Evolutionary conservation across 495 filamentous ascomycete species (phyloP), one percentile per base, ranked within the genome.

Genomic region (Rusavskia elegans): DNA sequence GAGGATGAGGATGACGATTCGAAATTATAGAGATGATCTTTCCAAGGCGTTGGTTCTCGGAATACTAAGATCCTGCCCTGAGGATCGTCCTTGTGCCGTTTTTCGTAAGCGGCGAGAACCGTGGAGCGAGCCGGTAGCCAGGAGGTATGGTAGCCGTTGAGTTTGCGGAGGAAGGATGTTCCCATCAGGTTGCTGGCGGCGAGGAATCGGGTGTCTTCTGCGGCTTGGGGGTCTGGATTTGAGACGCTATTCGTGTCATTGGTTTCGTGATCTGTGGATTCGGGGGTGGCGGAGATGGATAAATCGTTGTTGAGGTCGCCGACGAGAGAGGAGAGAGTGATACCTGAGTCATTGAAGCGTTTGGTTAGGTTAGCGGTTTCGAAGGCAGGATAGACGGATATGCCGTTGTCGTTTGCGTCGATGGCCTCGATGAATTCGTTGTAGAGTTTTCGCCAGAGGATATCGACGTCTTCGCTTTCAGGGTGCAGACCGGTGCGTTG

Each of bases 381-480:
- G 7, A 72, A 71, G 2, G 79, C 63, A 59, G 90, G 85, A 66
- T 95, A 95, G 40, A 67, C 79, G 17, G 76, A 76, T 62, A 98
- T 84, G 55, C 92, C 92, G 67, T 98, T 98, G 71, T 98, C 92
- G 65, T 97, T 89, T 52, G 89, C 92, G 68, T 98, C 92, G 39
- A 98, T 79, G 17, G 92, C 87, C 68, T 98, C 92, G 66, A 98
- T 79, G 67, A 97, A 95, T 61, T 85, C 83, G 45, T 80, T 81
- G 73, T 98, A 98, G 23, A 98, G 64, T 71, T 97, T 96, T 61
- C 80, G 72, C 73, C 81, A 95, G 27, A 97, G 68, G 23, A 93
- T 63, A 25, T 72, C 70, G 27, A 90, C 81, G 58, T 86, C 79
- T 36, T 75, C 69, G 58, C 76, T 75, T 32, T 85, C 77, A 54